phyloP scores from a whole-genome alignment of 2,329 filamentous ascomycete species.

The Exophiala viscosa region DNA sequence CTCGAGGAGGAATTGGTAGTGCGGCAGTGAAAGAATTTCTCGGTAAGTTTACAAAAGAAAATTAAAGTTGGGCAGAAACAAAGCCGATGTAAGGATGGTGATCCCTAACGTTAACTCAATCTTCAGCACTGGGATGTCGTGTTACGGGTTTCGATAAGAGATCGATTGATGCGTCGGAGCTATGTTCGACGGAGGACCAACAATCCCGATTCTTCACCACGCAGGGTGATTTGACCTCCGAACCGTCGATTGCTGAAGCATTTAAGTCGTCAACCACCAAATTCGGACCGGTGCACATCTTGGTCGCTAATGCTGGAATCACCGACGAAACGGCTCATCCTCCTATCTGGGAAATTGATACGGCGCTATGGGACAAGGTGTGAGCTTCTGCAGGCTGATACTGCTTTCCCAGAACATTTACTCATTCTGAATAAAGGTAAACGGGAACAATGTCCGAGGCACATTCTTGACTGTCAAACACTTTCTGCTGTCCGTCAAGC shows the following conservation, averaged over 20 bases:
- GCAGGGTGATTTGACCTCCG: slow-evolving; percentile 48
- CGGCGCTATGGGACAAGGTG: slow-evolving; percentile 51
- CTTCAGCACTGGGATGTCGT: slow-evolving; percentile 50
- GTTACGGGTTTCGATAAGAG: slow-evolving; percentile 52
- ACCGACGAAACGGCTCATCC: slow-evolving; percentile 48
- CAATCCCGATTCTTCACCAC: slow-evolving; percentile 40
- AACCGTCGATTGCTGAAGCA: slow-evolving; percentile 43
- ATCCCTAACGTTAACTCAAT: slow-evolving; percentile 1
- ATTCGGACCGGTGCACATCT: slow-evolving; percentile 51
- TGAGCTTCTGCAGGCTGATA: neutral
- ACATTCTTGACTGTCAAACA: slow-evolving; percentile 57
- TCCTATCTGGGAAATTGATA: slow-evolving; percentile 52
- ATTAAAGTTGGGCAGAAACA: neutral
- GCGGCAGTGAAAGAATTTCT: slow-evolving; percentile 52
- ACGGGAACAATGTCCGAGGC: slow-evolving; percentile 49
- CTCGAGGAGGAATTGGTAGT: slow-evolving; percentile 50
- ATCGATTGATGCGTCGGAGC: slow-evolving; percentile 32
- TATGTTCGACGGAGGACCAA: slow-evolving; percentile 29
- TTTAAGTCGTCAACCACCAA: slow-evolving; percentile 30
- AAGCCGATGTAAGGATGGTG: slow-evolving; percentile 3
- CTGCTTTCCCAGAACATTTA: slow-evolving; percentile 31
- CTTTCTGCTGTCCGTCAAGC: slow-evolving; percentile 46
- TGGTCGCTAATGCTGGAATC: slow-evolving; percentile 53
- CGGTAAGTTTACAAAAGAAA: slow-evolving; percentile 35
- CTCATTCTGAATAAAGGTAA: slow-evolving; percentile 32